phyloP scores from a whole-genome alignment of 2,329 filamentous ascomycete genomes.

The Fusarium torreyae region DNA sequence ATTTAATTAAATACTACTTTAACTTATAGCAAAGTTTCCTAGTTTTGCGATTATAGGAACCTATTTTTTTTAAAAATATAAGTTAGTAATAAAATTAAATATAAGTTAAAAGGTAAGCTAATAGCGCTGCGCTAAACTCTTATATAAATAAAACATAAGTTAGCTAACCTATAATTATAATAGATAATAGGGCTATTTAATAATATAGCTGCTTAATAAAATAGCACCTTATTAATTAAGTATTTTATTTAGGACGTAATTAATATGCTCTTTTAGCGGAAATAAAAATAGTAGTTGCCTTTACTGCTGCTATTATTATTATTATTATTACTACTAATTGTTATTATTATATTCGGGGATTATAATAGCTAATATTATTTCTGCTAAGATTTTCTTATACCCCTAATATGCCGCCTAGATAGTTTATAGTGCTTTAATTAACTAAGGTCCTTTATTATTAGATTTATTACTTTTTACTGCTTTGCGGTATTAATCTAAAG shows the following conservation, averaged over 20 bases:
- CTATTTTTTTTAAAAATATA: too few relatives aligned
- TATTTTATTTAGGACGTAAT: background rate
- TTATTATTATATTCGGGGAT: background rate
- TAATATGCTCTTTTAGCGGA: background rate
- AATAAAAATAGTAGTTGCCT: background rate
- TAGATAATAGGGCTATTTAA: background rate
- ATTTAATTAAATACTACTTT: too few relatives aligned
- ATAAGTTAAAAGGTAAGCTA: too few relatives aligned
- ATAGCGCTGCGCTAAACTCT: too few relatives aligned
- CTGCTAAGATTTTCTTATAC: slow-evolving; percentile 1
- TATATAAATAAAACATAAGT: too few relatives aligned
- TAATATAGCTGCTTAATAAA: background rate
- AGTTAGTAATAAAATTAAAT: too few relatives aligned
- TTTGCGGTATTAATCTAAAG: background rate
- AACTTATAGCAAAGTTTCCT: too few relatives aligned
- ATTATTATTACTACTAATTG: too few relatives aligned
- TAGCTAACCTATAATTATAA: too few relatives aligned
- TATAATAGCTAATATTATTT: background rate
- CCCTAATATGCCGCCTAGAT: background rate
- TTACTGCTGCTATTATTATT: background rate
- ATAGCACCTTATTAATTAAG: background rate
- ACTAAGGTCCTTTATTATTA: slow-evolving; percentile 4
- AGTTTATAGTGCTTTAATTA: background rate
- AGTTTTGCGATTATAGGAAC: too few relatives aligned
- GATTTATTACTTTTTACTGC: slow-evolving; percentile 7